Conservation (phyloP, 345 rosid species). For the Leavenworthia alabamica region DNA sequence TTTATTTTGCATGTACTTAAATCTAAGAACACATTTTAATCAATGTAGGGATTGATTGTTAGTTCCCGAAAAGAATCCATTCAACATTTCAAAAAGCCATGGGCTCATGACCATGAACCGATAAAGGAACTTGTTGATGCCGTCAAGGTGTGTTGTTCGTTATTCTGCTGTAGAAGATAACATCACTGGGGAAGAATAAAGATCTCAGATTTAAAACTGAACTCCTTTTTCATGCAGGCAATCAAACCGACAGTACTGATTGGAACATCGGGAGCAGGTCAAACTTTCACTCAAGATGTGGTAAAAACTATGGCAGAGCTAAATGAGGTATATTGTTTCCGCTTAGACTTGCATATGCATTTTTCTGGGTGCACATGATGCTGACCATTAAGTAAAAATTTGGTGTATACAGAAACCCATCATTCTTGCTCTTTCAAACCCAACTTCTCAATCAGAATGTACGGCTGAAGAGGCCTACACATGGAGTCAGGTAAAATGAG, state of each 20-base stretch:
- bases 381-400: background rate
- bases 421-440: constrained; percentile 88
- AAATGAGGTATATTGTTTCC: constrained; percentile 50
- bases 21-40: constrained; percentile 7
- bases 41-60: constrained; percentile 74
- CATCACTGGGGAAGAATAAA: background rate
- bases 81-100: constrained; percentile 93
- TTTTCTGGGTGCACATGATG: background rate
- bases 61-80: constrained; percentile 72
- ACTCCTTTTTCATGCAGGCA: constrained; percentile 38
- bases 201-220: background rate
- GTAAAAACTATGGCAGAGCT: constrained; percentile 78
- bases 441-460: constrained; percentile 96
- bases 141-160: constrained; percentile 48
- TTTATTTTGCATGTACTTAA: background rate
- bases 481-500: constrained; percentile 66
- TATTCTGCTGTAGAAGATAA: constrained; percentile 4
- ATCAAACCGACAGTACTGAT: constrained; percentile 87
- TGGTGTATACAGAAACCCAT: constrained; percentile 66
- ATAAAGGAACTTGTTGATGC: constrained; percentile 59
- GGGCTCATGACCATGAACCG: constrained; percentile 92
- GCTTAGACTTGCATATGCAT: constrained; percentile 7
- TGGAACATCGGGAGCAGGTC: constrained; percentile 93
- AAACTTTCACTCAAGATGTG: constrained; percentile 80
- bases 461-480: constrained; percentile 92